phyloP scores from a whole-genome alignment of 2,329 filamentous ascomycete species.

The Epichloe bromicola region DNA sequence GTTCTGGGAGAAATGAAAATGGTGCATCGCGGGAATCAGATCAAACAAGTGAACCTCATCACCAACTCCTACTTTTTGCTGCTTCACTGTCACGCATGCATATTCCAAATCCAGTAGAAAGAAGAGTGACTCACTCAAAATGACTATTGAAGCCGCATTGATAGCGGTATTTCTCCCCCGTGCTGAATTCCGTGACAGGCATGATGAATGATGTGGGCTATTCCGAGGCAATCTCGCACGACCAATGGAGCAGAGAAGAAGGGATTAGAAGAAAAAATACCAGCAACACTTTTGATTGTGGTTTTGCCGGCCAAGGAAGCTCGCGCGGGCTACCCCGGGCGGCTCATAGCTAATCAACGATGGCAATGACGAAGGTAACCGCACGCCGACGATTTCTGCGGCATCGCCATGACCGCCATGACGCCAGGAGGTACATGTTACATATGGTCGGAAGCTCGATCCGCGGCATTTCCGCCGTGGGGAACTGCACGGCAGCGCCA shows the following conservation, averaged over 20 bases:
- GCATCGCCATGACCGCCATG: too few species aligned
- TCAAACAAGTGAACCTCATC: too few species aligned
- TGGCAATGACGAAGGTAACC: not conserved
- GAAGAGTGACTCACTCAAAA: slow-evolving; percentile 49
- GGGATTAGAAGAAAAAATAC: too few species aligned
- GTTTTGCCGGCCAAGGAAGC: not conserved
- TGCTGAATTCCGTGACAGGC: slow-evolving; percentile 36
- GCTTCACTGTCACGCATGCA: too few species aligned
- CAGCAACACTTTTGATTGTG: not conserved
- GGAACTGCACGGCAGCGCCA: not conserved
- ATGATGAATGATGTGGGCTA: slow-evolving; percentile 20
- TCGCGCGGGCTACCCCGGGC: not conserved
- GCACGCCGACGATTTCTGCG: not conserved
- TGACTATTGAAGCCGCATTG: slow-evolving; percentile 67
- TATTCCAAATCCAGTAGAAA: not conserved
- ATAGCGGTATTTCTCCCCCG: slow-evolving; percentile 53
- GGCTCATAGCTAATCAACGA: not conserved
- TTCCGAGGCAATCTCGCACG: not conserved
- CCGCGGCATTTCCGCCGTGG: slow-evolving; percentile 6
- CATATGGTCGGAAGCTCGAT: not conserved
- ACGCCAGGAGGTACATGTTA: not conserved
- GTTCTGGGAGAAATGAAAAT: too few species aligned
- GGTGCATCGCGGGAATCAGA: too few species aligned
- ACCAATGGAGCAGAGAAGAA: not conserved
- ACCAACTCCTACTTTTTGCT: too few species aligned